A percentile compares a stretch with the other conserved stretches of the same genome.
Evolutionary conservation across 768 basidiomycete genomes (phyloP).

Genomic region (Hericium coralloides): DNA sequence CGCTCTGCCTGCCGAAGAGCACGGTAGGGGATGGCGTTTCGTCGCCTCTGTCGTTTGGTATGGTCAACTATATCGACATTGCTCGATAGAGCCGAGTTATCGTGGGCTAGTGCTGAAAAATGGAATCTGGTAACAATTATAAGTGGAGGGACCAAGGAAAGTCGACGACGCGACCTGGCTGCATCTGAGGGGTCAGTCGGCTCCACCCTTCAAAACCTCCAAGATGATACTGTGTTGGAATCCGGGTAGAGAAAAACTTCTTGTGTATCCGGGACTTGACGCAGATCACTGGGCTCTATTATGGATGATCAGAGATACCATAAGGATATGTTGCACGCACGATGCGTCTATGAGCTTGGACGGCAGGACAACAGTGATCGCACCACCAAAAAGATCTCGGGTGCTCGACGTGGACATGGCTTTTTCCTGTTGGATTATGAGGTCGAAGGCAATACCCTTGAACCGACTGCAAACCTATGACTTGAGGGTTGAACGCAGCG

Average conservation of each 20-base stretch:
- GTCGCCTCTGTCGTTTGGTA: conserved; percentile 35
- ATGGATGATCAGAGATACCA: neutral
- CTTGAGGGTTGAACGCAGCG: no score
- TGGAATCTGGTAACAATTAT: conserved; percentile 59
- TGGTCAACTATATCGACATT: conserved; percentile 34
- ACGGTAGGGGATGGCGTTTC: conserved; percentile 49
- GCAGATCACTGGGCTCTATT: conserved; percentile 38
- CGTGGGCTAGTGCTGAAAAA: conserved; percentile 84
- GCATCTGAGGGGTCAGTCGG: conserved; percentile 48
- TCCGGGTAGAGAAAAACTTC: conserved; percentile 79
- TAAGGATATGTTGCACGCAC: conserved; percentile 39
- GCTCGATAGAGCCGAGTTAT: conserved; percentile 62
- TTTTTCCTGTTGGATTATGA: neutral
- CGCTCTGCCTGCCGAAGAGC: conserved; percentile 60
- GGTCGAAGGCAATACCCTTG: no score
- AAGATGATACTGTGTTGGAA: conserved; percentile 67
- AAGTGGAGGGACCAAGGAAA: neutral
- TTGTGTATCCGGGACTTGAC: conserved; percentile 91
- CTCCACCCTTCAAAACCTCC: conserved; percentile 76
- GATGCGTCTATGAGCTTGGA: conserved; percentile 68
- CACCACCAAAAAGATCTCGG: conserved; percentile 77
- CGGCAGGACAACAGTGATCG: conserved; percentile 58
- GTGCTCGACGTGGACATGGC: conserved; percentile 14
- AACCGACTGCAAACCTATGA: no score
- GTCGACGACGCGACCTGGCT: conserved; percentile 41